These are phyloP conservation scores for Ogataea zsoltii DNA, from an alignment of 805 yeast genomes.

Conservation along the genomic window DNA sequence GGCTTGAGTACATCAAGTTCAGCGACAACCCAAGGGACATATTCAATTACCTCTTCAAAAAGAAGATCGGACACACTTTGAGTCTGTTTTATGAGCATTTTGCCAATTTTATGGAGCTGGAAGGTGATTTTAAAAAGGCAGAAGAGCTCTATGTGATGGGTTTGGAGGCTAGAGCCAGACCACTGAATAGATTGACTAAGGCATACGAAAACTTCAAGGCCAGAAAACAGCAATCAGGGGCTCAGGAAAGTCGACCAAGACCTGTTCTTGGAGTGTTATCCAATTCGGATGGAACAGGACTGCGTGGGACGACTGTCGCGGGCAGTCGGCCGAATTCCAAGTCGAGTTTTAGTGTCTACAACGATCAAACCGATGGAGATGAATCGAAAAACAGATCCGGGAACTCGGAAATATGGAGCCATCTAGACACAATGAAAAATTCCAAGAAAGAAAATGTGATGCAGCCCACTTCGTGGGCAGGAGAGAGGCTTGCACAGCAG, in stretches of 20 bases:
- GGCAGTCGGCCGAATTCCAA: slow-evolving; percentile 16
- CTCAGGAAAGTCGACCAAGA: neutral
- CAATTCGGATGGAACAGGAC: slow-evolving; percentile 29
- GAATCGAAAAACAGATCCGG: slow-evolving; percentile 3
- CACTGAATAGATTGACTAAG: slow-evolving; percentile 46
- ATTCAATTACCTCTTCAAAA: slow-evolving; percentile 67
- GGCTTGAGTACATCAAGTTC: slow-evolving; percentile 76
- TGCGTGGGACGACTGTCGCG: slow-evolving; percentile 10
- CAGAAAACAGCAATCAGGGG: slow-evolving; percentile 33
- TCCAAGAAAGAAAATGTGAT: slow-evolving; percentile 66
- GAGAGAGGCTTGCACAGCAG: slow-evolving; percentile 56
- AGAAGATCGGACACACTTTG: slow-evolving; percentile 66
- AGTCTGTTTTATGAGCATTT: slow-evolving; percentile 80
- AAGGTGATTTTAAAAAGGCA: slow-evolving; percentile 54
- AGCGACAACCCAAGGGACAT: slow-evolving; percentile 71
- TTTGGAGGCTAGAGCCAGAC: slow-evolving; percentile 62
- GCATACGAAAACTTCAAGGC: slow-evolving; percentile 46
- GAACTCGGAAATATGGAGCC: slow-evolving; percentile 42
- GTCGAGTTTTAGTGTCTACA: slow-evolving; percentile 22
- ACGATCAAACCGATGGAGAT: slow-evolving; percentile 12
- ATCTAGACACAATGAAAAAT: slow-evolving; percentile 47
- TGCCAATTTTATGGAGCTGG: slow-evolving; percentile 60
- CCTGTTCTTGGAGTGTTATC: slow-evolving; percentile 10
- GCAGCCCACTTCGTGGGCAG: slow-evolving; percentile 60
- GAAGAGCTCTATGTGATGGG: slow-evolving; percentile 60